These are phyloP conservation scores for Quercus mongolica DNA, from an alignment of 306 rosid genomes.

Conservation along the genomic window DNA sequence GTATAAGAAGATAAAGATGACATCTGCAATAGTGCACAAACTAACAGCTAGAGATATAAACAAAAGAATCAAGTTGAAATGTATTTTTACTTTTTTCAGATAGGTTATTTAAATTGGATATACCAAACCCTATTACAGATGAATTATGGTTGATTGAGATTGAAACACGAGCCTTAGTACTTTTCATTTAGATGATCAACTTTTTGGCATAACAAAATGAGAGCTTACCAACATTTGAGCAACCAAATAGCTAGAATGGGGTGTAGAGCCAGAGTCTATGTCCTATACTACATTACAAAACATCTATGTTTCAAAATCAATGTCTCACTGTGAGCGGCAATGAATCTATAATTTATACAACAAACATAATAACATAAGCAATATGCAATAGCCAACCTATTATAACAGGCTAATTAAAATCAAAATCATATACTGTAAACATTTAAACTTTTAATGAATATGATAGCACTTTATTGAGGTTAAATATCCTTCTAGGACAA, in stretches of 20 bases:
- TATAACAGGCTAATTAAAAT: background rate
- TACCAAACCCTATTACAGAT: background rate
- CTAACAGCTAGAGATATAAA: background rate
- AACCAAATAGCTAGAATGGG: background rate
- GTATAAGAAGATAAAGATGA: background rate
- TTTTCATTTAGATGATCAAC: background rate
- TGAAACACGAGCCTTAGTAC: too few species aligned
- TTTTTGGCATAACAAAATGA: background rate
- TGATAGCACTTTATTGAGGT: background rate
- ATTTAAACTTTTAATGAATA: background rate
- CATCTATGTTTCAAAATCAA: background rate
- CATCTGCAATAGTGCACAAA: background rate
- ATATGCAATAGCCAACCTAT: background rate
- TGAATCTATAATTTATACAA: background rate
- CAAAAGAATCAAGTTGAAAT: background rate
- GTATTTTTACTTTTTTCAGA: background rate
- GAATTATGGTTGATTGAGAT: background rate
- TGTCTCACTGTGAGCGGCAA: background rate
- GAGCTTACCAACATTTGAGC: background rate
- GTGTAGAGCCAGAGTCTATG: background rate
- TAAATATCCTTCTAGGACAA: background rate
- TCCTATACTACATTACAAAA: background rate
- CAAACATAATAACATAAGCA: too few species aligned
- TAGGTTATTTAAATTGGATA: background rate
- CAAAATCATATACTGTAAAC: background rate